A percentile compares a stretch with the other conserved stretches of the same genome.
Conservation (phyloP, 768 basidiomycete genomes). For the Fomitopsis pulvina region DNA sequence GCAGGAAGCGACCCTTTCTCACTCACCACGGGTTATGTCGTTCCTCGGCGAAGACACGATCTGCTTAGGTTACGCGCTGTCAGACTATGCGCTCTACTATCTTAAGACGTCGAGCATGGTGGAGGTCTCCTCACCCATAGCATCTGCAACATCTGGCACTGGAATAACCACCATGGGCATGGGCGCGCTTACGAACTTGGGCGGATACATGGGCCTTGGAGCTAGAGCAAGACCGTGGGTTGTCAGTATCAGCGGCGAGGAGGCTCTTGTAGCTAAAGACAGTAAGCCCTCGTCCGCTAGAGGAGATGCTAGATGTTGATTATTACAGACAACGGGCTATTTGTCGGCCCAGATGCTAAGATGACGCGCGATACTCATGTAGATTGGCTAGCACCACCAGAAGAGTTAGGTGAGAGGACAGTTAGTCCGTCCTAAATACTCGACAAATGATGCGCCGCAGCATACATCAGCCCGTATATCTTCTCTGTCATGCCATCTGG, state of each 20-base stretch:
- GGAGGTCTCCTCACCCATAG: constrained; percentile 42
- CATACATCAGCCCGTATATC: constrained; percentile 71
- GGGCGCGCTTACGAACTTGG: constrained; percentile 73
- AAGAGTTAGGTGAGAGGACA: constrained; percentile 61
- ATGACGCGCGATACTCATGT: constrained; percentile 42
- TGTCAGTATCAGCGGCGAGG: constrained; percentile 47
- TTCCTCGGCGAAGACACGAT: constrained; percentile 59
- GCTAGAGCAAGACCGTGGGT: constrained; percentile 65
- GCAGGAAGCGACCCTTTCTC: constrained; percentile 78
- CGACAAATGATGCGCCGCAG: constrained; percentile 28
- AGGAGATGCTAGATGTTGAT: background rate
- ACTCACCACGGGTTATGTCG: constrained; percentile 81
- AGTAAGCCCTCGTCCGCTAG: constrained; percentile 39
- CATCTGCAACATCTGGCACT: constrained; percentile 29
- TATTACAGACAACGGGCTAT: constrained; percentile 55
- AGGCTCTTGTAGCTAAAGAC: constrained; percentile 72
- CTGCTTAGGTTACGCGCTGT: constrained; percentile 76
- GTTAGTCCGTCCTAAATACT: too few species aligned
- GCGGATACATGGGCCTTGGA: constrained; percentile 83
- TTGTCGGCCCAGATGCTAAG: constrained; percentile 57
- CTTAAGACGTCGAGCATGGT: constrained; percentile 49
- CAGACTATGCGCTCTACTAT: constrained; percentile 71
- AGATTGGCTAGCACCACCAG: constrained; percentile 75
- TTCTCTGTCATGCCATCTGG: constrained; percentile 70
- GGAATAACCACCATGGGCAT: constrained; percentile 44